phyloP scores from a whole-genome alignment of 208 protist species.

The Trypanosoma avium region DNA sequence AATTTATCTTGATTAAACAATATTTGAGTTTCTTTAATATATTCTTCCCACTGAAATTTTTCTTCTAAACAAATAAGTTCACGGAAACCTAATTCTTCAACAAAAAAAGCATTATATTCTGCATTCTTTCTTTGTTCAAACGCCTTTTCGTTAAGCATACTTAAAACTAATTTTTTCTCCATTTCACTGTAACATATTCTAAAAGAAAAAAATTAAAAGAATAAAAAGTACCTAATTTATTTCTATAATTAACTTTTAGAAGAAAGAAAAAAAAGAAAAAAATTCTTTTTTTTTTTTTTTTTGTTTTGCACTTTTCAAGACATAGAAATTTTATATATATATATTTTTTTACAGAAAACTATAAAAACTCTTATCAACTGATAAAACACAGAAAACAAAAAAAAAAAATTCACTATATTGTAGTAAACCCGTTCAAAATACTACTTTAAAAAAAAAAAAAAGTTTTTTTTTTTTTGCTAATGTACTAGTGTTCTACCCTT shows the following conservation, averaged over 20 bases:
- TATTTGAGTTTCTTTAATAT: not conserved
- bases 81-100: conserved; percentile 21
- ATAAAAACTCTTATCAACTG: not conserved
- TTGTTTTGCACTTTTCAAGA: conserved; percentile 2
- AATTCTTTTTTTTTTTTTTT: conserved; percentile 19
- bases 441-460: conserved; percentile 10
- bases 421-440: not conserved
- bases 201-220: conserved; percentile 12
- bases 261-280: conserved; percentile 20
- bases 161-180: conserved; percentile 4
- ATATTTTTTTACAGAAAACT: conserved; percentile 16
- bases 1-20: conserved; percentile 6
- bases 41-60: conserved; percentile 3
- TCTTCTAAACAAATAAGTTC: conserved; percentile 21
- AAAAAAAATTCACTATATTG: conserved; percentile 16
- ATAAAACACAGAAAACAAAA: conserved; percentile 7
- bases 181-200: not conserved
- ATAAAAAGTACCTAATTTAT: conserved; percentile 7
- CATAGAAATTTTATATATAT: not conserved
- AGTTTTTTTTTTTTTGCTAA: too few species aligned
- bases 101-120: conserved; percentile 7
- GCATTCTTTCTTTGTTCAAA: conserved; percentile 5
- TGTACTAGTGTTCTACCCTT: too few species aligned
- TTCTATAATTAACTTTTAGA: not conserved
- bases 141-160: conserved; percentile 7